Conservation (phyloP, 2,329 filamentous ascomycete genomes). For the Ophioceras dolichostomum region DNA sequence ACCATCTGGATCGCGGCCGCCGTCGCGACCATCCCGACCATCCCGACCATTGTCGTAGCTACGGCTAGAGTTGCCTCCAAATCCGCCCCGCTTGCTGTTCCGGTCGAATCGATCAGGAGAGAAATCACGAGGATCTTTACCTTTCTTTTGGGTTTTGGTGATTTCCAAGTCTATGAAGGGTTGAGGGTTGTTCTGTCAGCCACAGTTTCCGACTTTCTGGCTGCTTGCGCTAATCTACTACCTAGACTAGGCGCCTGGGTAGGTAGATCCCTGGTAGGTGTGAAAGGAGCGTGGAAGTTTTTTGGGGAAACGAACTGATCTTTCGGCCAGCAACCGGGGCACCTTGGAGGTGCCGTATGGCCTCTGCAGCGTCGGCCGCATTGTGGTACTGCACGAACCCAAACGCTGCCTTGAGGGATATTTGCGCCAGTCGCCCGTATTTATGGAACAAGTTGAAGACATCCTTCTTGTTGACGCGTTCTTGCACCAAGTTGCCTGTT, state of each 20-base stretch:
- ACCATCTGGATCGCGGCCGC: background rate
- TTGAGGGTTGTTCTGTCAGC: too few relatives aligned
- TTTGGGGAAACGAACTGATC: too few relatives aligned
- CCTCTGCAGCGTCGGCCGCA: constrained; percentile 57
- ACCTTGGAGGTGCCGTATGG: constrained; percentile 69
- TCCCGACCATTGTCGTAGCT: constrained; percentile 40
- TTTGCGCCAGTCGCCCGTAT: constrained; percentile 81
- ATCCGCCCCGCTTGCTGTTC: constrained; percentile 20
- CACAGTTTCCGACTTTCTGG: too few relatives aligned
- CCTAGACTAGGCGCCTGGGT: too few relatives aligned
- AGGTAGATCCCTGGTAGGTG: too few relatives aligned
- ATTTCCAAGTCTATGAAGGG: constrained; percentile 63
- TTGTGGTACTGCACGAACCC: constrained; percentile 93
- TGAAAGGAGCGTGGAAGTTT: too few relatives aligned
- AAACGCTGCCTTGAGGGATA: constrained; percentile 92
- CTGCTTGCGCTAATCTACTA: too few relatives aligned
- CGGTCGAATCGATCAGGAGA: too few relatives aligned
- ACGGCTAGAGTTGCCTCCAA: too few relatives aligned
- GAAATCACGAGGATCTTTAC: too few relatives aligned
- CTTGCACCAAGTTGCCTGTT: constrained; percentile 87
- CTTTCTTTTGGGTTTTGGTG: constrained; percentile 74
- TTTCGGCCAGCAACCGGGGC: too few relatives aligned
- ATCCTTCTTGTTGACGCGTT: constrained; percentile 86
- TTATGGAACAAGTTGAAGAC: constrained; percentile 83
- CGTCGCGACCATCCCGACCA: constrained; percentile 9